These are phyloP conservation scores for Neospermospora avenae DNA, from an alignment of 2,329 filamentous ascomycete species.

Conservation along the genomic window DNA sequence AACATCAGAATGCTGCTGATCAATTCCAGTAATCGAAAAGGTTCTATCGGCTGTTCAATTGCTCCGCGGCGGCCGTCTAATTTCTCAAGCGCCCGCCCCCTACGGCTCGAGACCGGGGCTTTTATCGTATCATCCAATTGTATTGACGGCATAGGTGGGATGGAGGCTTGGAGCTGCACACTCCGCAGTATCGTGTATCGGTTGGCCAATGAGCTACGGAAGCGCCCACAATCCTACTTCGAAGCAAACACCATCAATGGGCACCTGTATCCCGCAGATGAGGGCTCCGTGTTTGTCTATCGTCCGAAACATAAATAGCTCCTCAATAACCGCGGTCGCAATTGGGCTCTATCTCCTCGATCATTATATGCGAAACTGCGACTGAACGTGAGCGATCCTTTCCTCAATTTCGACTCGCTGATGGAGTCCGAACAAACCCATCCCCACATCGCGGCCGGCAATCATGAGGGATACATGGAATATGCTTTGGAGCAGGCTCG, in stretches of 20 bases:
- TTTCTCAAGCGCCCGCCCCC: not conserved
- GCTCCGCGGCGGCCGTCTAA: not conserved
- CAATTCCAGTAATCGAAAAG: too few relatives aligned
- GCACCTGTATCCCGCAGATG: not conserved
- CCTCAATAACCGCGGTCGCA: slow-evolving; percentile 1
- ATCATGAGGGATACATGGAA: slow-evolving; percentile 51
- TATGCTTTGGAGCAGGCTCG: slow-evolving; percentile 69
- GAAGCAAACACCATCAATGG: too few relatives aligned
- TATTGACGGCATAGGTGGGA: not conserved
- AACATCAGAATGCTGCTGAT: not conserved
- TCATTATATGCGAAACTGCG: slow-evolving; percentile 5
- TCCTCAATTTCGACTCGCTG: slow-evolving; percentile 6
- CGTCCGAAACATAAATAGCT: not conserved
- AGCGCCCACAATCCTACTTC: not conserved
- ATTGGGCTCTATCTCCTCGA: slow-evolving; percentile 4
- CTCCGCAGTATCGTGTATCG: not conserved
- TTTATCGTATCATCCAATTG: not conserved
- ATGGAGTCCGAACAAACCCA: slow-evolving; percentile 21
- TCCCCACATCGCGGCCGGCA: slow-evolving; percentile 20
- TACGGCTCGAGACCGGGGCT: not conserved
- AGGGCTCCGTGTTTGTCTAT: not conserved
- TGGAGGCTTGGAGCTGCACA: not conserved
- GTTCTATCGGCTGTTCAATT: not conserved
- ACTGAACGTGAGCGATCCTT: not conserved
- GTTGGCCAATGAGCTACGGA: not conserved